Evolutionary conservation across 2,329 filamentous ascomycete species (phyloP), one percentile per base, ranked within the genome.

Genomic region (Fusarium pininemorale): DNA sequence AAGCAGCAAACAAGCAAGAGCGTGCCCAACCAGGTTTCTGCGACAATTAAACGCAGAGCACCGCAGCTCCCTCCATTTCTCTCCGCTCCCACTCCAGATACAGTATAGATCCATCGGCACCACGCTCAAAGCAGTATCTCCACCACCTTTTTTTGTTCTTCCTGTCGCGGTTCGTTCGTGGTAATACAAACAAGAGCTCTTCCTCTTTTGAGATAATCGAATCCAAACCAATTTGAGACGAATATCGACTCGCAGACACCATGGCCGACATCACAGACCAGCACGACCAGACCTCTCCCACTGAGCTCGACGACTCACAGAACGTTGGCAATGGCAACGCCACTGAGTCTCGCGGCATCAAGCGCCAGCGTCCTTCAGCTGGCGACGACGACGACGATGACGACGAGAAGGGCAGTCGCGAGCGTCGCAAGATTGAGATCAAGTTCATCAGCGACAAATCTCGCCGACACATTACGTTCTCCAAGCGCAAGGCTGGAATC

Each of bases 381-480:
- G 91, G 92, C 80, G 96, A 98, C 82, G 96, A 98, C 82, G 96
- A 98, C 77, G 96, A 98, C 76, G 96, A 98, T 75, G 95, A 98
- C 79, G 95, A 98, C 79, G 96, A 98, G 84, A 98, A 98, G 91
- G 94, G 94, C 74, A 95, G 95, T 81, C 95, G 96, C 85, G 96
- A 98, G 90, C 93, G 96, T 82, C 92, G 96, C 87, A 99, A 99
- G 93, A 99, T 99, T 81, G 96, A 99, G 86, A 99, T 99, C 87
- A 99, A 99, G 90, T 99, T 99, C 87, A 99, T 99, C 85, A 96
- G 95, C 85, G 96, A 99, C 87, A 99, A 99, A 89, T 98, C 96
- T 86, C 95, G 96, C 86, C 93, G 96, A 74, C 96, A 99, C 88
- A 99, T 98, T 83, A 98, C 96, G 80, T 98, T 99, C 85, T 98